phyloP scores from a whole-genome alignment of 2,329 filamentous ascomycete genomes.

The Calonectria pseudoreteaudii region DNA sequence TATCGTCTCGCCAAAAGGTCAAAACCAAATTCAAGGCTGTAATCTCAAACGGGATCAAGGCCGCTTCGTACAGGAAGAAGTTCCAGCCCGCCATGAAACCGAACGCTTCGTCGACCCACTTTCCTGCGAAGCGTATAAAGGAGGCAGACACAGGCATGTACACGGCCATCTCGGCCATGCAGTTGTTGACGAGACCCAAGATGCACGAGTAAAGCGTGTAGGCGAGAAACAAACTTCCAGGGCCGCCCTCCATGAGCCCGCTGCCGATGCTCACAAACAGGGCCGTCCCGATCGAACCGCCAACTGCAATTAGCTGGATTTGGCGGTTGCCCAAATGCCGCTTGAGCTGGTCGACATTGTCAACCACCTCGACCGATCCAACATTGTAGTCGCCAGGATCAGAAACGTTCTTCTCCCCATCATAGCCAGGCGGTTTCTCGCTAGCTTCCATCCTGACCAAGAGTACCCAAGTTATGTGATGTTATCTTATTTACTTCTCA shows the following conservation, averaged over 20 bases:
- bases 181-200: slow-evolving; percentile 58
- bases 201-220: slow-evolving; percentile 54
- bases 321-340: slow-evolving; percentile 36
- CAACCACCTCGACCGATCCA: not conserved
- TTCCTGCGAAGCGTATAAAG: slow-evolving; percentile 58
- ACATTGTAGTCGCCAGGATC: not conserved
- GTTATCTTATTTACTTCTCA: not conserved
- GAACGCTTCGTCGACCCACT: slow-evolving; percentile 61
- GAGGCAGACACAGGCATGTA: slow-evolving; percentile 58
- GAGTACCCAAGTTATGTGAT: not conserved
- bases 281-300: slow-evolving; percentile 60
- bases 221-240: slow-evolving; percentile 55
- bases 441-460: not conserved
- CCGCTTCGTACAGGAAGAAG: slow-evolving; percentile 62
- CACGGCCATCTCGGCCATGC: slow-evolving; percentile 59
- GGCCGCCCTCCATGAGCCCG: slow-evolving; percentile 51
- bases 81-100: slow-evolving; percentile 61
- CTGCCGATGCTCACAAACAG: slow-evolving; percentile 47
- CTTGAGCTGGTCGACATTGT: slow-evolving; percentile 12
- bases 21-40: slow-evolving; percentile 52
- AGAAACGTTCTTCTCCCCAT: not conserved
- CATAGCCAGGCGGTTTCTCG: not conserved
- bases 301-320: slow-evolving; percentile 63
- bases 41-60: slow-evolving; percentile 63
- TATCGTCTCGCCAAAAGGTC: slow-evolving; percentile 47